These are phyloP conservation scores for Alternaria triticina DNA, from an alignment of 2,329 filamentous ascomycete genomes.

Conservation along the genomic window DNA sequence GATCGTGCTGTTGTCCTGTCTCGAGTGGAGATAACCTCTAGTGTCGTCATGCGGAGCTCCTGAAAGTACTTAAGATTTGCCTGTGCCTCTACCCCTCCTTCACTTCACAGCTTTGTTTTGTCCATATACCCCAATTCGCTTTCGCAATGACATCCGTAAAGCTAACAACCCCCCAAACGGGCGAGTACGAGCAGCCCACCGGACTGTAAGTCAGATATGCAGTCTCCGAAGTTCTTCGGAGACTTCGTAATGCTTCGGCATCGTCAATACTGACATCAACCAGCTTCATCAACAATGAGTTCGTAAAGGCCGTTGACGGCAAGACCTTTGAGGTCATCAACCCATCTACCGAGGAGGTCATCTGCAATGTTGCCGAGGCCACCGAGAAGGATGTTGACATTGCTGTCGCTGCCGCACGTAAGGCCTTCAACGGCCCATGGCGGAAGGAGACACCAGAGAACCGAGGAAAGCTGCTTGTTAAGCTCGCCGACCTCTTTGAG, in stretches of 20 bases:
- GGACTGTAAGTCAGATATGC: slow-evolving; percentile 55
- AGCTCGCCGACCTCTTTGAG: slow-evolving; percentile 81
- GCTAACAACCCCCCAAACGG: slow-evolving; percentile 72
- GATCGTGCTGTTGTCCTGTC: slow-evolving; percentile 17
- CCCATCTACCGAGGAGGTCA: slow-evolving; percentile 82
- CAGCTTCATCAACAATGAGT: slow-evolving; percentile 94
- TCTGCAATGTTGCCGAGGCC: slow-evolving; percentile 81
- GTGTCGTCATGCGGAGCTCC: slow-evolving; percentile 28
- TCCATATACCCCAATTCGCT: slow-evolving; percentile 37
- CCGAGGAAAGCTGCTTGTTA: slow-evolving; percentile 72
- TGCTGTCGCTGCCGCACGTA: slow-evolving; percentile 83
- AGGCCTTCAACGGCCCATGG: slow-evolving; percentile 81
- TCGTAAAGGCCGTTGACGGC: slow-evolving; percentile 81
- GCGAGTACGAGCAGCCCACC: slow-evolving; percentile 61
- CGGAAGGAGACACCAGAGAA: slow-evolving; percentile 70
- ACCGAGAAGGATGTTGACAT: slow-evolving; percentile 84
- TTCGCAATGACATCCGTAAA: slow-evolving; percentile 56
- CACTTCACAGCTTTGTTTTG: slow-evolving; percentile 22
- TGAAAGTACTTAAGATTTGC: slow-evolving; percentile 39
- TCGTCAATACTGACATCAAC: slow-evolving; percentile 21
- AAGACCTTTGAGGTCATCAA: slow-evolving; percentile 94
- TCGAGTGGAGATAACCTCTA: slow-evolving; percentile 29
- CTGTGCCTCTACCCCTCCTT: slow-evolving; percentile 30
- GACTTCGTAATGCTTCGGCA: slow-evolving; percentile 1
- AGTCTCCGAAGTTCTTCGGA: slow-evolving; percentile 6